phyloP scores from a whole-genome alignment of 345 rosid genomes.

The Rhizophora mangle region DNA sequence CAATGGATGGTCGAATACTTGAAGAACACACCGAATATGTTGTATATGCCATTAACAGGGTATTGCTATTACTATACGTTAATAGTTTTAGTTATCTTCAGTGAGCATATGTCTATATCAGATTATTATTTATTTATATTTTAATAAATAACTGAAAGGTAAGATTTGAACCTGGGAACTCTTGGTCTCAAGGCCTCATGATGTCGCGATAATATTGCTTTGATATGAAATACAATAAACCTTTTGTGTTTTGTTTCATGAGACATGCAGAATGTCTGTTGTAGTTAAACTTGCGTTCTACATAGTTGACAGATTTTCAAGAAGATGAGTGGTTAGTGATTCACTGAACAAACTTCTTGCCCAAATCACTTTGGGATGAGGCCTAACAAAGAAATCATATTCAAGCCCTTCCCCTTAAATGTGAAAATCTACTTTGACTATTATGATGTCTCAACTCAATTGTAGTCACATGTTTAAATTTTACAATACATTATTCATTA shows the following conservation, averaged over 20 bases:
- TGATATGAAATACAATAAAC: background rate
- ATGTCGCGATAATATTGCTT: too few species aligned
- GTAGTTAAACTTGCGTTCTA: slow-evolving; percentile 2
- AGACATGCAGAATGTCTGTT: background rate
- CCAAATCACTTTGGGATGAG: background rate
- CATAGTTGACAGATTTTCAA: too few species aligned
- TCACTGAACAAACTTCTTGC: background rate
- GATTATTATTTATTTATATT: too few species aligned
- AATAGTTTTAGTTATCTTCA: slow-evolving; percentile 22
- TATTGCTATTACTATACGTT: slow-evolving; percentile 32
- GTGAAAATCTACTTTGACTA: background rate
- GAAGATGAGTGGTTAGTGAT: background rate
- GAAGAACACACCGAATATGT: slow-evolving; percentile 98
- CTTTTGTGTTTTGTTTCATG: slow-evolving; percentile 3
- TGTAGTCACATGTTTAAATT: background rate
- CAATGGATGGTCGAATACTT: slow-evolving; percentile 96
- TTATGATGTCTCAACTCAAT: background rate
- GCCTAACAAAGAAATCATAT: background rate
- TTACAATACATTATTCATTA: too few species aligned
- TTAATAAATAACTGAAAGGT: too few species aligned
- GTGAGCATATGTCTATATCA: too few species aligned
- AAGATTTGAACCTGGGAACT: too few species aligned
- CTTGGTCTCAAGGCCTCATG: too few species aligned
- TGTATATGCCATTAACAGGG: slow-evolving; percentile 95
- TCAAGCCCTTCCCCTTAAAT: background rate